Conservation (phyloP, 2,329 filamentous ascomycete species). For the Pseudogymnoascus sp. region DNA sequence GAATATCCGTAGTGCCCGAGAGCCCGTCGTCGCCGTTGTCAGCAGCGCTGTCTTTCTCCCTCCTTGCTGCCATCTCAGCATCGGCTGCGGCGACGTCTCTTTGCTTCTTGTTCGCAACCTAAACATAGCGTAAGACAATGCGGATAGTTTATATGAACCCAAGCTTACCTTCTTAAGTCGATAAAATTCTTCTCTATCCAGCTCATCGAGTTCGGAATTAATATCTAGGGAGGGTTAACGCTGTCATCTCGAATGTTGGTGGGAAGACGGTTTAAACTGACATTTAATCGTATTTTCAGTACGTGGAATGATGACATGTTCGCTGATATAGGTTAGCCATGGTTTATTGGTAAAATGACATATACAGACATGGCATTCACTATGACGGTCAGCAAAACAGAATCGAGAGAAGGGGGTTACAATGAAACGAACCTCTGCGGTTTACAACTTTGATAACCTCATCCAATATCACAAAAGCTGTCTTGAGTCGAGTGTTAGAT, state of each 20-base stretch:
- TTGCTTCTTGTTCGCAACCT: constrained; percentile 74
- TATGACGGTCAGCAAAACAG: constrained; percentile 29
- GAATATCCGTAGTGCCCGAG: constrained; percentile 50
- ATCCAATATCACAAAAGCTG: constrained; percentile 93
- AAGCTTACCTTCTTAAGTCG: constrained; percentile 69
- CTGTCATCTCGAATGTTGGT: constrained; percentile 12
- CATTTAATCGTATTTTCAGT: constrained; percentile 99
- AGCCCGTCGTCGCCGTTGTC: constrained; percentile 33
- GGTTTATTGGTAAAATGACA: constrained; percentile 7
- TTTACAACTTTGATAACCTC: constrained; percentile 99
- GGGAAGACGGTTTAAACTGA: constrained; percentile 30
- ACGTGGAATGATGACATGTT: constrained; percentile 92
- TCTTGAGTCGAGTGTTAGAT: constrained; percentile 38
- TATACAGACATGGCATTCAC: constrained; percentile 80
- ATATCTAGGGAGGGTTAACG: constrained; percentile 52
- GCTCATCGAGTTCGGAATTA: constrained; percentile 94
- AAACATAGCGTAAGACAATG: constrained; percentile 8
- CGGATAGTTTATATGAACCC: neutral
- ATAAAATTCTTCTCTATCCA: constrained; percentile 98
- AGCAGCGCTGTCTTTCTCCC: constrained; percentile 40
- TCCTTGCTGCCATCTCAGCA: constrained; percentile 67
- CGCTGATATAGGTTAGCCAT: constrained; percentile 36
- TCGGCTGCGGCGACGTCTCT: constrained; percentile 64
- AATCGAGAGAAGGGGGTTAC: neutral
- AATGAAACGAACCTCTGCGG: constrained; percentile 59